These are phyloP conservation scores for Diaporthe eres DNA, from an alignment of 2,329 filamentous ascomycete genomes.

Conservation along the genomic window DNA sequence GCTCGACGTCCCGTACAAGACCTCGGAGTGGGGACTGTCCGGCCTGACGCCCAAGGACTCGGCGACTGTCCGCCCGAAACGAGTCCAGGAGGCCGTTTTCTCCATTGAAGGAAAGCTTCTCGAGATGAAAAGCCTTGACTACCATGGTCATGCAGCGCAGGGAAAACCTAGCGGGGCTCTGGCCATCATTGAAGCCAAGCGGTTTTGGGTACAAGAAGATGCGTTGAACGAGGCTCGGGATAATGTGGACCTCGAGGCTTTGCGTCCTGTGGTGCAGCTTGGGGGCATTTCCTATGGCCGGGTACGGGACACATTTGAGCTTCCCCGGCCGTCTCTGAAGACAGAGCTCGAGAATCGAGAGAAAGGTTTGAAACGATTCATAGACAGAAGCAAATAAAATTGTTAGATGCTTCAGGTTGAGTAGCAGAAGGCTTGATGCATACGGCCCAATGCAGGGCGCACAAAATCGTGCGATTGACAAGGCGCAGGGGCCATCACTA, in stretches of 20 bases:
- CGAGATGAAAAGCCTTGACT: conserved; percentile 47
- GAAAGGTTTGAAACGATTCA: background rate
- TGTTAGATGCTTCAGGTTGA: too few species aligned
- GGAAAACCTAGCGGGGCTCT: conserved; percentile 46
- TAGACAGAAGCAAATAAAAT: background rate
- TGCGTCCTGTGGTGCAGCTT: conserved; percentile 18
- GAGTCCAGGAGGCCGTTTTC: conserved; percentile 48
- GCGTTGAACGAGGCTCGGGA: background rate
- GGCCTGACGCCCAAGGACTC: conserved; percentile 45
- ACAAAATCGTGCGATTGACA: too few species aligned
- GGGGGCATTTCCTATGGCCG: background rate
- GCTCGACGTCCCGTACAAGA: conserved; percentile 70
- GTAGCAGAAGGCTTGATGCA: too few species aligned
- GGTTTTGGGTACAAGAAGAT: conserved; percentile 45
- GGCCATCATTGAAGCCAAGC: conserved; percentile 48
- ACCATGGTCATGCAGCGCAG: conserved; percentile 40
- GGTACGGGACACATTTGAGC: background rate
- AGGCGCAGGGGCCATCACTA: too few species aligned
- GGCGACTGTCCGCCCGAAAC: conserved; percentile 40
- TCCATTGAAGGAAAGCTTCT: conserved; percentile 49
- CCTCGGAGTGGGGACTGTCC: conserved; percentile 59
- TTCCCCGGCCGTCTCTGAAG: background rate
- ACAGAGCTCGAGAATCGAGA: background rate
- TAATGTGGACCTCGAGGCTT: background rate
- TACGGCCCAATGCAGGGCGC: too few species aligned